A percentile compares a stretch with the other conserved stretches of the same genome.
phyloP scores from a whole-genome alignment of 345 rosid genomes.

The Murraya paniculata region DNA sequence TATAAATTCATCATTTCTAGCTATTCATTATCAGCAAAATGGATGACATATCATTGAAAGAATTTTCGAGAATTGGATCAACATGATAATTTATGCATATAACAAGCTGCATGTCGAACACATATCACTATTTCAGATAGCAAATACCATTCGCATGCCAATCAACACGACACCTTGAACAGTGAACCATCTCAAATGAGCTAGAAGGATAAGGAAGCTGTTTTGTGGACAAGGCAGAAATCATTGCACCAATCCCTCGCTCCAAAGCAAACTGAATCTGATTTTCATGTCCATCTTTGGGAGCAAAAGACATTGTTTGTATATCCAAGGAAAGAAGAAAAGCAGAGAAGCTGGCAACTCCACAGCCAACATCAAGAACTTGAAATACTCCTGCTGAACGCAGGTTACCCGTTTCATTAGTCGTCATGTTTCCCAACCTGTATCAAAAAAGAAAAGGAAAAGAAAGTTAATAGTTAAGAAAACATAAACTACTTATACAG shows the following conservation, averaged over 20 bases:
- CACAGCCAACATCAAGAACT: slow-evolving; percentile 95
- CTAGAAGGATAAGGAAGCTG: slow-evolving; percentile 84
- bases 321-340: slow-evolving; percentile 80
- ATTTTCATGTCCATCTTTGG: slow-evolving; percentile 90
- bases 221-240: slow-evolving; percentile 76
- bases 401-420: slow-evolving; percentile 77
- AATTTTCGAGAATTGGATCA: background rate
- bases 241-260: slow-evolving; percentile 88
- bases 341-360: slow-evolving; percentile 96
- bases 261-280: slow-evolving; percentile 98
- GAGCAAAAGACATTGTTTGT: slow-evolving; percentile 96
- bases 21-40: slow-evolving; percentile 2
- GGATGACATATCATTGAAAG: background rate
- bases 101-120: background rate
- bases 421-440: slow-evolving; percentile 83
- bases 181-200: slow-evolving; percentile 96
- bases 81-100: background rate
- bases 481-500: background rate
- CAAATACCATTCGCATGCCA: slow-evolving; percentile 88
- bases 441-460: slow-evolving; percentile 2
- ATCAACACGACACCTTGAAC: slow-evolving; percentile 95
- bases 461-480: background rate
- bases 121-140: slow-evolving; percentile 4
- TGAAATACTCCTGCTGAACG: slow-evolving; percentile 81
- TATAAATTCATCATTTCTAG: background rate